These are phyloP conservation scores for Styphnolobium japonicum DNA, from an alignment of 306 rosid genomes.

Conservation along the genomic window DNA sequence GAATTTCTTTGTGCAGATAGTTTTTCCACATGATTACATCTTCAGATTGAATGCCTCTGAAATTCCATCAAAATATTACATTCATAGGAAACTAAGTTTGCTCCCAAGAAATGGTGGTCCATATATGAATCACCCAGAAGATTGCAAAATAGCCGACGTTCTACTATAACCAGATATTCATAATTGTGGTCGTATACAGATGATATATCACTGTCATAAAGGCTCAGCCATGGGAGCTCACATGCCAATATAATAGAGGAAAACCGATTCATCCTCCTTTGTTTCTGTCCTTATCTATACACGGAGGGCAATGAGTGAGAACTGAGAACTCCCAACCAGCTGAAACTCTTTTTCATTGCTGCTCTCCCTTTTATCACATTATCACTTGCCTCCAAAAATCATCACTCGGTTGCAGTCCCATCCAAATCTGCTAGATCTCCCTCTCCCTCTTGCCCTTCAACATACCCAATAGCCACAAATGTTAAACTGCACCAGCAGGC, in stretches of 20 bases:
- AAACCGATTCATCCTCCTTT: neutral
- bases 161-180: neutral
- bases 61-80: neutral
- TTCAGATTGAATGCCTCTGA: too few relatives aligned
- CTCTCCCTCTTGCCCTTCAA: neutral
- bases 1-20: neutral
- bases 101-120: neutral
- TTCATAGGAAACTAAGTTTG: neutral
- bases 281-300: neutral
- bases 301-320: neutral
- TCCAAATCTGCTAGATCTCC: neutral
- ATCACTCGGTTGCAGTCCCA: neutral
- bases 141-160: neutral
- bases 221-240: neutral
- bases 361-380: neutral
- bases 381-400: slow-evolving; percentile 3
- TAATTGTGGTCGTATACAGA: neutral
- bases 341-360: neutral
- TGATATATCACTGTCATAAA: neutral
- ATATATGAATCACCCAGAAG: neutral
- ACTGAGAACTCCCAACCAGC: neutral
- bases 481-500: neutral
- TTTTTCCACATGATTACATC: neutral
- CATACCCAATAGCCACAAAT: neutral
- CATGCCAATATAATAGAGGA: neutral